These are phyloP conservation scores for Pythium aphanidermatum DNA, from an alignment of 352 stramenopile species.

Conservation along the genomic window DNA sequence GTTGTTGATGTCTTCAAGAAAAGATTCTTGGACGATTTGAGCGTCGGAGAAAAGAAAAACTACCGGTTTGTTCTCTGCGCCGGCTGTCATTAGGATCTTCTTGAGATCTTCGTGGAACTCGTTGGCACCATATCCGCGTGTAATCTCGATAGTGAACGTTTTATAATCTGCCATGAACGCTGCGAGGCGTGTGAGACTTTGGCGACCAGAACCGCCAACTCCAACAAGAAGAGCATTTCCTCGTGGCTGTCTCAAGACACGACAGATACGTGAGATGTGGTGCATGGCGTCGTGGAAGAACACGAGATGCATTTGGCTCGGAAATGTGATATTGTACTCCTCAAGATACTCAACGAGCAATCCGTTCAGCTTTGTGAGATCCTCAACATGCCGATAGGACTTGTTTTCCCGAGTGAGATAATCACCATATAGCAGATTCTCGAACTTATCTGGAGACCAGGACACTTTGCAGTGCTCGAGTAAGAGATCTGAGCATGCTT, in stretches of 20 bases:
- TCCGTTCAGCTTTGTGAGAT: conserved; percentile 57
- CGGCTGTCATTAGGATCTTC: conserved; percentile 86
- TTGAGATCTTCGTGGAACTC: conserved; percentile 93
- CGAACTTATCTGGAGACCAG: conserved; percentile 59
- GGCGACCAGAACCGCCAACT: conserved; percentile 86
- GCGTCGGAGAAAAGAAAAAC: conserved; percentile 93
- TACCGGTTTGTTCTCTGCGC: conserved; percentile 81
- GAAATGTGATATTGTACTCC: conserved; percentile 94
- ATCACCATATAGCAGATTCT: conserved; percentile 87
- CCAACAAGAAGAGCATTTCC: conserved; percentile 91
- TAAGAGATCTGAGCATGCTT: conserved; percentile 61
- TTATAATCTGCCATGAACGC: conserved; percentile 91
- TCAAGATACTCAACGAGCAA: conserved; percentile 90
- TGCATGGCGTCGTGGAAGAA: conserved; percentile 95
- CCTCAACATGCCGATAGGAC: conserved; percentile 64
- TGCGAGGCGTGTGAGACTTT: conserved; percentile 88
- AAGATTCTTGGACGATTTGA: conserved; percentile 92
- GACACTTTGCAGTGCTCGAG: conserved; percentile 57
- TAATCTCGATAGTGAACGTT: conserved; percentile 92
- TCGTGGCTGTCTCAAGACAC: conserved; percentile 88
- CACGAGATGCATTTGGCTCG: conserved; percentile 91
- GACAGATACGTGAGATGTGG: conserved; percentile 91
- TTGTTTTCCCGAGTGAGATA: conserved; percentile 82
- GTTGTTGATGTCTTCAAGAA: conserved; percentile 95
- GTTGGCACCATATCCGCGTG: conserved; percentile 80